Percentiles rank a stretch among this genome's conserved stretches.
These are phyloP conservation scores for Colletotrichum lentis DNA, from an alignment of 2,329 filamentous ascomycete species.

Conservation along the genomic window DNA sequence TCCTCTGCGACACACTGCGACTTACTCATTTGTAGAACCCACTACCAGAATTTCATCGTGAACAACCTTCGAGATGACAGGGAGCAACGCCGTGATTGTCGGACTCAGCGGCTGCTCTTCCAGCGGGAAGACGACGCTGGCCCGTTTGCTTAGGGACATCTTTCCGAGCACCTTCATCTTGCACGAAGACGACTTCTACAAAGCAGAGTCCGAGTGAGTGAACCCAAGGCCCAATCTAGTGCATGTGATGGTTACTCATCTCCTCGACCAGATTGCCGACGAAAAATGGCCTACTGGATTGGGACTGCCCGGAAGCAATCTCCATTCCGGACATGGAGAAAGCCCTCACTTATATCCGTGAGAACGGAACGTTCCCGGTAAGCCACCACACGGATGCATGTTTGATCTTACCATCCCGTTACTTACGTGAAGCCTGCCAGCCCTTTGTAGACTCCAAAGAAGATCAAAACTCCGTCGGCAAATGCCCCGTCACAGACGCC, in stretches of 20 bases:
- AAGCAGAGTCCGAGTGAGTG: constrained; percentile 74
- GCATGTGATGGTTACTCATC: constrained; percentile 14
- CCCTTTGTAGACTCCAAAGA: constrained; percentile 64
- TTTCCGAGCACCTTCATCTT: constrained; percentile 83
- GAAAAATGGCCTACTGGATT: constrained; percentile 76
- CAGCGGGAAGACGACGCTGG: constrained; percentile 93
- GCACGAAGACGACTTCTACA: constrained; percentile 97
- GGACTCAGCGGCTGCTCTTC: constrained; percentile 90
- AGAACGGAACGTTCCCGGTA: constrained; percentile 71
- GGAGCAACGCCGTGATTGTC: constrained; percentile 69
- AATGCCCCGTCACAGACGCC: constrained; percentile 59
- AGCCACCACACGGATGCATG: constrained; percentile 42
- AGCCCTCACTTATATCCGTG: constrained; percentile 74
- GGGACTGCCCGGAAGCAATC: constrained; percentile 87
- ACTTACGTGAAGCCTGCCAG: constrained; percentile 45
- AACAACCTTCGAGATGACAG: constrained; percentile 43
- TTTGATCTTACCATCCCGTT: constrained; percentile 38
- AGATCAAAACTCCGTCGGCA: constrained; percentile 68
- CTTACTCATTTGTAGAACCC: not conserved
- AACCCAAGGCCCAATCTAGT: not conserved
- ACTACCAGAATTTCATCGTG: not conserved
- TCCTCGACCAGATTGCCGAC: constrained; percentile 57
- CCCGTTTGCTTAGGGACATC: constrained; percentile 81
- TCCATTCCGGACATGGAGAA: constrained; percentile 73
- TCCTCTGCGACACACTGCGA: not conserved